Evolutionary conservation across 192 early-diverging fungal species (phyloP), one percentile per base, ranked within the genome.

Genomic region (Coemansia sp.): DNA sequence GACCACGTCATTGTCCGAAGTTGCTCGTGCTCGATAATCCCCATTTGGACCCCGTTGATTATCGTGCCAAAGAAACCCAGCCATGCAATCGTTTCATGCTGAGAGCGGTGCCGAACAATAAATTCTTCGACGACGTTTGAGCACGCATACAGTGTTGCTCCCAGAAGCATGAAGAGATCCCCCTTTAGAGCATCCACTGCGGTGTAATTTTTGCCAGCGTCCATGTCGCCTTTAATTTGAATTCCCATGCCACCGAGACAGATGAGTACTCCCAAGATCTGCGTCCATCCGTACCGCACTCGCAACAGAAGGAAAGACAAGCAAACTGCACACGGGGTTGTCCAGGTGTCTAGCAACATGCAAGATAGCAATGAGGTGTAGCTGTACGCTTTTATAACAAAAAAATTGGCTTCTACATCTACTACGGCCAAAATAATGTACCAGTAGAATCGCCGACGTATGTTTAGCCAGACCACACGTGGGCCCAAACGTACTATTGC

Each of bases 361-460:
- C 84, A 86, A 0, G 89, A 89, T 32, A 92, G 71, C 2, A 90
- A 58, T 14, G 87, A 89, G 16, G 90, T 92, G 62, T 91, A 91
- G 58, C 67, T 74, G 55, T 83, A 92, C 7, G 88, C 85, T 74
- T 89, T 91, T 53, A 90, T 85, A 12, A 88, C 84, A 80, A 92
- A 89, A 58, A 87, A 92, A 56, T 92, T 92, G 63, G 87, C 90
- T 67, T 92, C 89, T 2, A 92, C 88, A 67, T 92, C 90, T 1
- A 87, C 84, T 18, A 84, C 42, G n/a, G 84, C 84, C 54, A 92
- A 63, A 4, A 81, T 64, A n/a, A 89, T 46, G 59, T 83, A 83
- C 77, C 77, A 76, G 63, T 65, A 69, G 44, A 56, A 72, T n/a
- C 81, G 65, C 24, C 51, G 56, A 47, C 40, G 48, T 28, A 83